Conservation (phyloP, 176 grass and related monocot species). For the Stipa capillata region DNA sequence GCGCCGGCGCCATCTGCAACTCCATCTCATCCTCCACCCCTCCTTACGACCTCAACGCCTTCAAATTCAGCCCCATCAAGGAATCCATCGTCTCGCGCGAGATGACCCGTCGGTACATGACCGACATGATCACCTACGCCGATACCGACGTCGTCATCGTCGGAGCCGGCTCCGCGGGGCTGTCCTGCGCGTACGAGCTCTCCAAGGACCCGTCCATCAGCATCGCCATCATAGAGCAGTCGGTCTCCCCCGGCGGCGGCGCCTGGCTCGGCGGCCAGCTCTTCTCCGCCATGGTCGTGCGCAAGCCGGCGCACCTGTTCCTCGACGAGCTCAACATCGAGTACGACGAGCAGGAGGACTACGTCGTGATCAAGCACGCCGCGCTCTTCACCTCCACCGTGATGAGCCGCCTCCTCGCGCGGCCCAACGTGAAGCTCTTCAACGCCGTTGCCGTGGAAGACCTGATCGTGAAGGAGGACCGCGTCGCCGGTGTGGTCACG, state of each 20-base stretch:
- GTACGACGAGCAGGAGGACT: conserved; percentile 87
- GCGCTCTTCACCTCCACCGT: conserved; percentile 93
- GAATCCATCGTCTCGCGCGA: conserved; percentile 78
- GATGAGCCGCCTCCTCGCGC: conserved; percentile 64
- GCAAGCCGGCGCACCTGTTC: conserved; percentile 84
- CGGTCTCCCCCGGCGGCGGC: conserved; percentile 81
- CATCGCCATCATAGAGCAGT: conserved; percentile 78
- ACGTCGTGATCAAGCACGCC: conserved; percentile 79
- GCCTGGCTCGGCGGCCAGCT: conserved; percentile 93
- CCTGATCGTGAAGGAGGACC: conserved; percentile 66
- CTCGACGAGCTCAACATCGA: conserved; percentile 69
- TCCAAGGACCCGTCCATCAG: conserved; percentile 74
- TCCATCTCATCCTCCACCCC: conserved; percentile 34
- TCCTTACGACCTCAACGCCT: conserved; percentile 55
- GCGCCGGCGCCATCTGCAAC: not conserved
- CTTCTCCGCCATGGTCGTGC: conserved; percentile 96
- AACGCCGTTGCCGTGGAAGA: conserved; percentile 90
- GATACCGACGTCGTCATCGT: conserved; percentile 86
- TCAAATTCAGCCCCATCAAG: conserved; percentile 77
- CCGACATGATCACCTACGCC: conserved; percentile 81
- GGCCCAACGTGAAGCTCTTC: conserved; percentile 94
- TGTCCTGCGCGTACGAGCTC: conserved; percentile 91
- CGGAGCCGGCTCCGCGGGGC: conserved; percentile 71
- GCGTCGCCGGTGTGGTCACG: conserved; percentile 81
- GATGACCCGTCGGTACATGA: conserved; percentile 90